A percentile compares a stretch with the other conserved stretches of the same genome.
Conservation (phyloP, 495 filamentous ascomycete genomes). For the Penicilliopsis zonata region DNA sequence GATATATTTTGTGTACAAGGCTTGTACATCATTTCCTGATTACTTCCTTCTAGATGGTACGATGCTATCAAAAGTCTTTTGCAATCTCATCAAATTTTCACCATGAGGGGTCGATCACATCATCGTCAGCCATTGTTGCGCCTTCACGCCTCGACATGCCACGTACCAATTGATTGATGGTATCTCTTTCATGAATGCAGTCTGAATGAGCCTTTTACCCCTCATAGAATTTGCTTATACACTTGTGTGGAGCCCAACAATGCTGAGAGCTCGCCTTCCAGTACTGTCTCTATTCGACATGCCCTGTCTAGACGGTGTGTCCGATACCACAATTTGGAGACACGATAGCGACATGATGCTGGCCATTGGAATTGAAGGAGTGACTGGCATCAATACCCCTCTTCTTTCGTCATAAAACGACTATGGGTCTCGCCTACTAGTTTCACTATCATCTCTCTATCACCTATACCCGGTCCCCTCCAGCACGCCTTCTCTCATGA, state of each 20-base stretch:
- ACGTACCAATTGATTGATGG: neutral
- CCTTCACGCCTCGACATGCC: slow-evolving; percentile 2
- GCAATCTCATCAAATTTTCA: too few relatives aligned
- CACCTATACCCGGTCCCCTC: neutral
- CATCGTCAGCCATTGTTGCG: slow-evolving; percentile 18
- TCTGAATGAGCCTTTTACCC: neutral
- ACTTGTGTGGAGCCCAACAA: too few relatives aligned
- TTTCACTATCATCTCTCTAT: neutral
- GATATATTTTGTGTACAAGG: too few relatives aligned
- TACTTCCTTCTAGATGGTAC: too few relatives aligned
- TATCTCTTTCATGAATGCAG: neutral
- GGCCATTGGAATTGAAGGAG: too few relatives aligned
- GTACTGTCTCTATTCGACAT: neutral
- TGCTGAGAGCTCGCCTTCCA: too few relatives aligned
- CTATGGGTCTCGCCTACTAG: neutral
- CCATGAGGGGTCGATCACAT: slow-evolving; percentile 24
- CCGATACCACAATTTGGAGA: slow-evolving; percentile 11
- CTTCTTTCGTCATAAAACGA: neutral
- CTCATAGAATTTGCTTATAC: neutral
- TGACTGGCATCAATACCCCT: too few relatives aligned
- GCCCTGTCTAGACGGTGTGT: slow-evolving; percentile 5
- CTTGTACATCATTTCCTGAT: too few relatives aligned
- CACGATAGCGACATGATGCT: slow-evolving; percentile 5
- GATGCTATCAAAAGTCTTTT: too few relatives aligned
- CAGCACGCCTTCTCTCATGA: too few relatives aligned